Base-by-base conservation (phyloP, 345 rosid species). In the Bretschneidera sinensis region DNA sequence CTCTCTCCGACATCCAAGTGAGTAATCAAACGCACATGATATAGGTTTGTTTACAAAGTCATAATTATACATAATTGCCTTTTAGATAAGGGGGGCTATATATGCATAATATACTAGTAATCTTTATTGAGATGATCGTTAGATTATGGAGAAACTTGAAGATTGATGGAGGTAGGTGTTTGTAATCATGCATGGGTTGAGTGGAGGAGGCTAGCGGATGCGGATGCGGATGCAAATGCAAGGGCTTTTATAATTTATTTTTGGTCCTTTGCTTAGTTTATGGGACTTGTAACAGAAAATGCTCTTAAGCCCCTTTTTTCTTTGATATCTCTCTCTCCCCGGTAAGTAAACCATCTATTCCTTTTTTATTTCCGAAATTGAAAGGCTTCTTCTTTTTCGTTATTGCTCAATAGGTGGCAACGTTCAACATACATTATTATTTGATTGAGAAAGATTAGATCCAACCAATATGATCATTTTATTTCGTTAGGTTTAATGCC, bases 281-380 rank as follows among this genome's bases (percentile, higher is more conserved):
- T 28, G 33, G 8, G 33, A 28, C n/a, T 28, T 28, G 8, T 28
- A 28, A 28, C 33, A 31, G 35, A 31, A 31, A 31, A 31, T 31
- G 35, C 6, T 31, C 4, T 31, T 9, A 31, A 31, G n/a, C n/a
- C n/a, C n/a, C 24, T 16, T 48, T 60, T 2, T 0, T 20, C 0
- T 0, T 1, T 33, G 23, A 19, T 59, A 6, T 1, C 70, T 67
- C 60, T 63, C 24, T 67, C 70, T 62, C 14, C 47, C 70, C 73
- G 64, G 50, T 67, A 67, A 75, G 79, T 54, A 67, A 75, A 24
- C 72, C 64, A 47, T 39, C 54, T 1, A 51, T 57, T 55, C 48
- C 17, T 17, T 64, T 28, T 22, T 16, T 31, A 33, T 71, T 51
- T 25, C 48, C 58, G 68, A 64, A 57, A 48, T 22, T 43, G 76